A percentile compares a stretch with the other conserved stretches of the same genome.
phyloP scores from a whole-genome alignment of 345 rosid genomes.

The Eucalyptus curtisii region DNA sequence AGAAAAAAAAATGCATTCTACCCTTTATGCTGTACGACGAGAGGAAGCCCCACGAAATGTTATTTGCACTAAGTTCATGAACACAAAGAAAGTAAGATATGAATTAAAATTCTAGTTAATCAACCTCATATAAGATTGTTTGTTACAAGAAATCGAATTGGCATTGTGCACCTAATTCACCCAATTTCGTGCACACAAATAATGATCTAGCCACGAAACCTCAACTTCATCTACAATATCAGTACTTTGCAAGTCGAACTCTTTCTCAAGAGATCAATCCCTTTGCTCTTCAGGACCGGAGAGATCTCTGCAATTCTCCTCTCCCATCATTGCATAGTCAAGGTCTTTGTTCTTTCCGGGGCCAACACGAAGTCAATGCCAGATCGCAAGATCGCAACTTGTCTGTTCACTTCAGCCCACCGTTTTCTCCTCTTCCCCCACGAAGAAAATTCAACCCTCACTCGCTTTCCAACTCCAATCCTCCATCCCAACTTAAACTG shows the following conservation, averaged over 20 bases:
- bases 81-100: neutral
- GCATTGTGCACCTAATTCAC: neutral
- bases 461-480: neutral
- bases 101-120: neutral
- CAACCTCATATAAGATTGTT: neutral
- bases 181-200: neutral
- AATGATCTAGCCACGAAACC: neutral
- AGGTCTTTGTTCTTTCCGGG: neutral
- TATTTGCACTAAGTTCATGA: neutral
- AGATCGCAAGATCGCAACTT: neutral
- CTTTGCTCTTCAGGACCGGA: neutral
- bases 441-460: neutral
- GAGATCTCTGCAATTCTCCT: neutral
- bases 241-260: neutral
- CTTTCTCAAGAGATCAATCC: neutral
- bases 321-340: neutral
- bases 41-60: neutral
- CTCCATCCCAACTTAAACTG: neutral
- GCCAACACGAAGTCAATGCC: neutral
- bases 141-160: neutral
- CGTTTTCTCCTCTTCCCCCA: neutral
- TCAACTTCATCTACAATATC: neutral
- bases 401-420: neutral
- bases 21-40: neutral
- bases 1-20: neutral